A percentile compares a stretch with the other conserved stretches of the same genome.
phyloP scores from a whole-genome alignment of 257 asterid genomes.

The Mentha longifolia region DNA sequence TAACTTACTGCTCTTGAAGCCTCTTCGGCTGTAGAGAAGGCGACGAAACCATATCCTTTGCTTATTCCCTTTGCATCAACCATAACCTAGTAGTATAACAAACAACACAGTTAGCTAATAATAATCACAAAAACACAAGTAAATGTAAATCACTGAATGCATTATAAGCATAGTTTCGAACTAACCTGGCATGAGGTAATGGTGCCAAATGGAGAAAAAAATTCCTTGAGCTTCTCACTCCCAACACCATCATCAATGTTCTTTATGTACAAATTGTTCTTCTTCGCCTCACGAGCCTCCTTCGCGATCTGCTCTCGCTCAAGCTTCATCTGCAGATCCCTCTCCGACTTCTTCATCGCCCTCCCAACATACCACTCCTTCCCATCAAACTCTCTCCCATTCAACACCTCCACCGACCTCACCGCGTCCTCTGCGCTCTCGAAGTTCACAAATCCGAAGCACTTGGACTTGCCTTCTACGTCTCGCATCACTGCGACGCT shows the following conservation, averaged over 20 bases:
- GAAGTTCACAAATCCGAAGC: conserved; percentile 75
- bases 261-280: conserved; percentile 50
- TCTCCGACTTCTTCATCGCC: conserved; percentile 62
- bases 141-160: too few species aligned
- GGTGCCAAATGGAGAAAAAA: conserved; percentile 63
- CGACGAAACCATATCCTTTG: conserved; percentile 73
- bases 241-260: conserved; percentile 56
- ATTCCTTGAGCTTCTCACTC: conserved; percentile 57
- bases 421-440: conserved; percentile 63
- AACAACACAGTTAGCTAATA: background rate
- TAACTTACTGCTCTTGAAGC: conserved; percentile 50
- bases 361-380: conserved; percentile 64
- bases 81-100: conserved; percentile 46
- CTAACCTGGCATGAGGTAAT: conserved; percentile 70
- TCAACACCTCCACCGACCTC: conserved; percentile 52
- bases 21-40: conserved; percentile 60
- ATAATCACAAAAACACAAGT: background rate
- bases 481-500: conserved; percentile 60
- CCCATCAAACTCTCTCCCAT: conserved; percentile 47
- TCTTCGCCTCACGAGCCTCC: conserved; percentile 47
- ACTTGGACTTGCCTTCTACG: conserved; percentile 55
- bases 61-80: conserved; percentile 56
- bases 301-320: conserved; percentile 45
- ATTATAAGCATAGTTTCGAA: background rate
- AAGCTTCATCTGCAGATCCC: conserved; percentile 51